Evolutionary conservation across 768 basidiomycete species (phyloP), one percentile per base, ranked within the genome.

Genomic region (Dictyophora rubrovolvata): DNA sequence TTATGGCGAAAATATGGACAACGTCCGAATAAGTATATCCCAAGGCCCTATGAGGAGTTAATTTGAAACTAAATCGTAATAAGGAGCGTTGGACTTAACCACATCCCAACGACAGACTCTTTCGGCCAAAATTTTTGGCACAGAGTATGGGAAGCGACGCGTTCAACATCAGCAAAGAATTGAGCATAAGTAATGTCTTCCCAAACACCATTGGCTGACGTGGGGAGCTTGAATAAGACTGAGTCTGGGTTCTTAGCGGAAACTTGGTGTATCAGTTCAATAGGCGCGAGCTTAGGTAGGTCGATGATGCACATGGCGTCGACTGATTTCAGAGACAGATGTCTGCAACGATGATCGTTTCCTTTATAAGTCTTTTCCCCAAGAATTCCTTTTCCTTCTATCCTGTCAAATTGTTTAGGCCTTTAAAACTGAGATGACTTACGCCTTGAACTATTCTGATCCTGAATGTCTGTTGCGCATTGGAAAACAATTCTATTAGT

Each of bases 11-110:
- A 34, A 51, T 42, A 73, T 79, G 86, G 53, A 89, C 78, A 16
- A 82, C 80, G 60, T 85, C 78, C 59, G 89, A 78, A 70, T 87
- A 90, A 17, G 88, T 86, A 1, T 17, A 4, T 6, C 87, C 81
- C 87, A 89, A 89, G 48, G 63, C 10, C 42, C 42, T 42, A 42
- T 42, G 10, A 4, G 2, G n/a, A 4, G n/a, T 14, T 12, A n/a
- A 12, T 14, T 12, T 14, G n/a, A 12, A 42, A 12, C 10, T 12
- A n/a, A n/a, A 42, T 14, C 4, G 42, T 14, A 42, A 14, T 42
- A 9, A 42, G 10, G 42, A 14, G 42, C 4, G 42, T 12, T 42
- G 7, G 11, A 42, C 42, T 9, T 42, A 14, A 42, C 42, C 42
- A 42, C 10, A 42, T 42, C 10, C 14, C 42, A n/a, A 42, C 11